These are phyloP conservation scores for Marchantia paleacea DNA, from an alignment of 225 moss, liverwort and hornwort genomes.

Conservation along the genomic window DNA sequence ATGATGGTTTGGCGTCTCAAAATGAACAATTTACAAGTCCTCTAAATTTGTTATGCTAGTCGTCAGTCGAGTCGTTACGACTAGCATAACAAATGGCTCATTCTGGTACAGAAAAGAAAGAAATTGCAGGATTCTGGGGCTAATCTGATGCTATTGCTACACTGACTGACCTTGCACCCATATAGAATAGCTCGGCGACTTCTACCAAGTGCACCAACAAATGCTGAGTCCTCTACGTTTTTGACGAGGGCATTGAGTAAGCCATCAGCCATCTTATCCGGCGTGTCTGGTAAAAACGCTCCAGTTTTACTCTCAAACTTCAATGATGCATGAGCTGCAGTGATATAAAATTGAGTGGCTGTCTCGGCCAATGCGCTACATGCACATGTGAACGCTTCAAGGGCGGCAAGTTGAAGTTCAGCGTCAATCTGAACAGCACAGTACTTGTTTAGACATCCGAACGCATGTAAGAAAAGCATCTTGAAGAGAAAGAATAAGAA, in stretches of 20 bases:
- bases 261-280: slow-evolving; percentile 53
- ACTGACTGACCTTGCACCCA: slow-evolving; percentile 51
- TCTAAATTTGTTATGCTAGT: background rate
- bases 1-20: background rate
- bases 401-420: slow-evolving; percentile 67
- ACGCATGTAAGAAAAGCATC: too few relatives aligned
- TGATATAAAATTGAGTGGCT: slow-evolving; percentile 47
- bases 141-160: background rate
- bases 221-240: slow-evolving; percentile 43
- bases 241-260: slow-evolving; percentile 52
- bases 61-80: background rate
- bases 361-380: slow-evolving; percentile 68
- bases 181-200: slow-evolving; percentile 49
- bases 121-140: background rate
- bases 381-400: slow-evolving; percentile 60
- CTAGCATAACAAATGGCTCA: background rate
- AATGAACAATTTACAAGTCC: background rate
- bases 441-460: background rate
- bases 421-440: slow-evolving; percentile 51
- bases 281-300: slow-evolving; percentile 33
- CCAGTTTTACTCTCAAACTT: slow-evolving; percentile 41
- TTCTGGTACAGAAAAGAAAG: background rate
- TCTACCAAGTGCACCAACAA: slow-evolving; percentile 50
- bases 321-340: slow-evolving; percentile 45
- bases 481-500: too few relatives aligned